Conservation (phyloP, 2,329 filamentous ascomycete species). For the Fusarium proliferatum region DNA sequence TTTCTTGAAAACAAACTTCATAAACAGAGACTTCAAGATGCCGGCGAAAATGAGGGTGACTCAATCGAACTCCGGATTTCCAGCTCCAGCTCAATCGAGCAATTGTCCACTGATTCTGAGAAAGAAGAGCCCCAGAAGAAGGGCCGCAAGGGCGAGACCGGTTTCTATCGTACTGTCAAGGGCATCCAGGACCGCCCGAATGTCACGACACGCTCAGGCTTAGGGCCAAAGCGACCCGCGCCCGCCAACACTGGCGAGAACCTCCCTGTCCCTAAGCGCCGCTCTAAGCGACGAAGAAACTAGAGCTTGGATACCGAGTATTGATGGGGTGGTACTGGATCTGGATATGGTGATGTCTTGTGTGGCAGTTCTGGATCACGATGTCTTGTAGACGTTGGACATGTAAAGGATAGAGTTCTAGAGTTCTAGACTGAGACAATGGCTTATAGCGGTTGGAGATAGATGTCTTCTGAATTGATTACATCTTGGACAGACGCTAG, state of each 20-base stretch:
- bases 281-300: background rate
- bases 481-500: background rate
- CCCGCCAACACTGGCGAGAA: background rate
- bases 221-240: background rate
- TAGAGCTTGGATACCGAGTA: background rate
- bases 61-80: no score
- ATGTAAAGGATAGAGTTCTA: background rate
- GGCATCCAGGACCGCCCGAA: no score
- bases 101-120: no score
- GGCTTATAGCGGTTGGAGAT: fast-evolving
- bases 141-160: no score
- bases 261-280: background rate
- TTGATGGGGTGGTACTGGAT: background rate
- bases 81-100: no score
- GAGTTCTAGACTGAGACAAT: background rate
- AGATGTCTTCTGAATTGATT: background rate
- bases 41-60: no score
- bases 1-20: no score
- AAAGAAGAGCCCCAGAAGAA: no score
- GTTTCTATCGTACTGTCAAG: no score
- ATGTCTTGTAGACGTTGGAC: background rate
- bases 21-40: no score
- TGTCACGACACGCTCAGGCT: fast-evolving
- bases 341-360: background rate
- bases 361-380: background rate